Conservation (phyloP, 2,329 filamentous ascomycete genomes). For the Tolypocladium guangdongense region DNA sequence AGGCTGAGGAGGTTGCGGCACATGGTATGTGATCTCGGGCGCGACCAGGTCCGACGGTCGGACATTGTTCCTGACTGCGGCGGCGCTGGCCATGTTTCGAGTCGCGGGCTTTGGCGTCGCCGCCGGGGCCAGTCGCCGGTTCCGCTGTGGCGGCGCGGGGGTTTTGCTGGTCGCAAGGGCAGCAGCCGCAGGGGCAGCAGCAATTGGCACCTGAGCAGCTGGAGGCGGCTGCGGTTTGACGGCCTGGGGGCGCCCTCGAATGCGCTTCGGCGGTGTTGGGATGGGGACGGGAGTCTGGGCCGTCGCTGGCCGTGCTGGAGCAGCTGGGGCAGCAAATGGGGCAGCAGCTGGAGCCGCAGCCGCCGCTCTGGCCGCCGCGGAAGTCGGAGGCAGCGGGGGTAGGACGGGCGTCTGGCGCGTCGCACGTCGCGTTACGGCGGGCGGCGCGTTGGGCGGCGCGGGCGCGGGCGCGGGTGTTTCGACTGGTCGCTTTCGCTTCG, state of each 20-base stretch:
- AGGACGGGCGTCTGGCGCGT: constrained; percentile 27
- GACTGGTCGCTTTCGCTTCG: constrained; percentile 25
- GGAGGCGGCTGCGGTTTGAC: not conserved
- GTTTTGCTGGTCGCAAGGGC: not conserved
- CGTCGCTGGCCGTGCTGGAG: constrained; percentile 4
- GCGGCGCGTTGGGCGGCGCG: constrained; percentile 6
- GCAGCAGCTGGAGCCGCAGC: not conserved
- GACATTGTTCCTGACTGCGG: constrained; percentile 10
- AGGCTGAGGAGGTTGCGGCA: constrained; percentile 20
- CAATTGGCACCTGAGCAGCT: not conserved
- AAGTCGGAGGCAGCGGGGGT: constrained; percentile 14
- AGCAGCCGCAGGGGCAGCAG: constrained; percentile 1
- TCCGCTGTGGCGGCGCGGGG: not conserved
- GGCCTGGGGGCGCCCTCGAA: constrained; percentile 7
- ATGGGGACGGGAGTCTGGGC: constrained; percentile 9
- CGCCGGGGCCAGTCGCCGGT: not conserved
- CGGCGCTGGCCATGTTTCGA: constrained; percentile 1
- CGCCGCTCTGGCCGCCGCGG: not conserved
- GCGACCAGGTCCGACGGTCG: constrained; percentile 25
- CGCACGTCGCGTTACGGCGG: constrained; percentile 22
- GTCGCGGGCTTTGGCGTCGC: not conserved
- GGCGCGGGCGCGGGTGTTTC: constrained; percentile 12
- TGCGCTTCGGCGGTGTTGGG: constrained; percentile 10
- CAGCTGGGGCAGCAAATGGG: not conserved
- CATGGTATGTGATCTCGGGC: constrained; percentile 30